These are phyloP conservation scores for Candida neerlandica DNA, from an alignment of 1,139 yeast species.

Conservation along the genomic window DNA sequence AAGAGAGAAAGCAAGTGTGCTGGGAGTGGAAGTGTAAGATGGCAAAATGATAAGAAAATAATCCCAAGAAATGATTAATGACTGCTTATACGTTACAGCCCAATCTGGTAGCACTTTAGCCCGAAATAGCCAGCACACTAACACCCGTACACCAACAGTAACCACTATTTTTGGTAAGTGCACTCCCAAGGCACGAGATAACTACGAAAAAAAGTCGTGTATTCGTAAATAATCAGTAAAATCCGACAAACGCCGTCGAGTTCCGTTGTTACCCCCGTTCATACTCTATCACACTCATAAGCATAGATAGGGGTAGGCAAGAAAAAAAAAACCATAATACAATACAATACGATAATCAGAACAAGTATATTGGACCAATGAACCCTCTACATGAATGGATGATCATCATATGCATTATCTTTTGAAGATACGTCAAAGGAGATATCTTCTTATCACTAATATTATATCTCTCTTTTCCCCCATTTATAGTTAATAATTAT, in stretches of 20 bases:
- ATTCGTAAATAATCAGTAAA: background rate
- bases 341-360: background rate
- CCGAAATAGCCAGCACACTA: no score
- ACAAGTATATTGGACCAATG: no score
- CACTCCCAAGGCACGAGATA: background rate
- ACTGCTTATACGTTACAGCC: no score
- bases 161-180: background rate
- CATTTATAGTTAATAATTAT: background rate
- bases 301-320: background rate
- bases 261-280: background rate
- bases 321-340: background rate
- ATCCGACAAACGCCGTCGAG: background rate
- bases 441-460: no score
- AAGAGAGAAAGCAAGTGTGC: background rate
- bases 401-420: no score
- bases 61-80: no score
- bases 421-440: no score
- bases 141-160: background rate
- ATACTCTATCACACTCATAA: background rate
- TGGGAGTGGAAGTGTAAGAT: background rate
- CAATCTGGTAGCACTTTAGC: no score
- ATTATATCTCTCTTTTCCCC: no score
- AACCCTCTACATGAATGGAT: no score
- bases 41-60: background rate
- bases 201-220: background rate